Percentiles rank a stretch among this genome's conserved stretches.
phyloP scores from a whole-genome alignment of 805 yeast species.

The Myxozyma monticola region DNA sequence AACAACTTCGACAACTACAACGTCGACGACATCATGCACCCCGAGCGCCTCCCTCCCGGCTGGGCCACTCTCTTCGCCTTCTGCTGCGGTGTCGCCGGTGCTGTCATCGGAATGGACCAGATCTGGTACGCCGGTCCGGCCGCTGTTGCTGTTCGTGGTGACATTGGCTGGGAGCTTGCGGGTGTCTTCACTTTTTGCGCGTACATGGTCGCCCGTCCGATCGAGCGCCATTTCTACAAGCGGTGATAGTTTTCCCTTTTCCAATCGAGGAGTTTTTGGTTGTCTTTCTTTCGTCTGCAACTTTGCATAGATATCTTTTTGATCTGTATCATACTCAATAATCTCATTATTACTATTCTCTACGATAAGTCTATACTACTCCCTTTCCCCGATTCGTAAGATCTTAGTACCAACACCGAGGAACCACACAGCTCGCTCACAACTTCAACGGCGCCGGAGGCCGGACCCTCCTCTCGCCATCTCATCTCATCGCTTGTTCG shows the following conservation, averaged over 20 bases:
- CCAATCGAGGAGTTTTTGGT: not conserved
- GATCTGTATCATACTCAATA: no score
- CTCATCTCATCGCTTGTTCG: no score
- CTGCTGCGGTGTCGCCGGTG: slow-evolving; percentile 58
- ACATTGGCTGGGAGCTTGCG: slow-evolving; percentile 81
- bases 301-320: no score
- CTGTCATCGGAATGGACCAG: slow-evolving; percentile 83
- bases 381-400: no score
- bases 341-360: no score
- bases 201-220: slow-evolving; percentile 57
- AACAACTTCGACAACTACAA: slow-evolving; percentile 49
- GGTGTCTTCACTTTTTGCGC: slow-evolving; percentile 64
- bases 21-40: slow-evolving; percentile 61
- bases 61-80: slow-evolving; percentile 71
- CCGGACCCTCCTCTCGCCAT: no score
- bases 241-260: slow-evolving; percentile 1
- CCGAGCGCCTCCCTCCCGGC: slow-evolving; percentile 67
- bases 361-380: no score
- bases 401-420: no score
- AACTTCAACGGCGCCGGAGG: no score
- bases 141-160: slow-evolving; percentile 67
- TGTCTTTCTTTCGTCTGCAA: not conserved
- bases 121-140: slow-evolving; percentile 78
- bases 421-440: no score
- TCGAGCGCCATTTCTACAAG: slow-evolving; percentile 48